Evolutionary conservation across 345 rosid genomes (phyloP).

Genomic region (Salix caprea): DNA sequence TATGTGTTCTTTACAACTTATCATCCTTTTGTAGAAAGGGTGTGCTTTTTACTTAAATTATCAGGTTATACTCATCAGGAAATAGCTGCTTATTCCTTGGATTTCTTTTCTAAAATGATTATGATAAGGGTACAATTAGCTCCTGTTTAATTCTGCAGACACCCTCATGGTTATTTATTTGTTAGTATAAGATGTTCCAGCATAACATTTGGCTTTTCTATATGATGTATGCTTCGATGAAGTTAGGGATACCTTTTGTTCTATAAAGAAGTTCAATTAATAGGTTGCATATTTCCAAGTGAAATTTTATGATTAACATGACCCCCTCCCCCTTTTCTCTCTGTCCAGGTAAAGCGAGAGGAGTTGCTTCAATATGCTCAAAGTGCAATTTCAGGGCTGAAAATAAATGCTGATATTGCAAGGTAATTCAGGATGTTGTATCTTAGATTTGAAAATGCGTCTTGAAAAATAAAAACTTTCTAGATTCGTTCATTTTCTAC

Average conservation of each 20-base stretch:
- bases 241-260: too few relatives aligned
- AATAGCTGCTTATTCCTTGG: too few relatives aligned
- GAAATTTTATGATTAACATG: not conserved
- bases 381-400: constrained; percentile 79
- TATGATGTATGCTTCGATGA: too few relatives aligned
- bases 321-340: not conserved
- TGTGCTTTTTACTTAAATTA: too few relatives aligned
- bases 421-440: constrained; percentile 44
- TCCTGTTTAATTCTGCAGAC: too few relatives aligned
- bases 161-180: too few relatives aligned
- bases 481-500: not conserved
- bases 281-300: not conserved
- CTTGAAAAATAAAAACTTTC: not conserved
- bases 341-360: constrained; percentile 65
- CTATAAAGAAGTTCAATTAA: not conserved
- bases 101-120: too few relatives aligned
- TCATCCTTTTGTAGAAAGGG: too few relatives aligned
- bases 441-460: not conserved
- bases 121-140: too few relatives aligned
- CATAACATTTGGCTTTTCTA: not conserved
- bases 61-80: too few relatives aligned
- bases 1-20: too few relatives aligned
- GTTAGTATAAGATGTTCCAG: too few relatives aligned
- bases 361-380: constrained; percentile 86
- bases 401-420: constrained; percentile 58